Conservation (phyloP, 1,284 basidiomycete genomes). For the Pulveroboletus sp. region DNA sequence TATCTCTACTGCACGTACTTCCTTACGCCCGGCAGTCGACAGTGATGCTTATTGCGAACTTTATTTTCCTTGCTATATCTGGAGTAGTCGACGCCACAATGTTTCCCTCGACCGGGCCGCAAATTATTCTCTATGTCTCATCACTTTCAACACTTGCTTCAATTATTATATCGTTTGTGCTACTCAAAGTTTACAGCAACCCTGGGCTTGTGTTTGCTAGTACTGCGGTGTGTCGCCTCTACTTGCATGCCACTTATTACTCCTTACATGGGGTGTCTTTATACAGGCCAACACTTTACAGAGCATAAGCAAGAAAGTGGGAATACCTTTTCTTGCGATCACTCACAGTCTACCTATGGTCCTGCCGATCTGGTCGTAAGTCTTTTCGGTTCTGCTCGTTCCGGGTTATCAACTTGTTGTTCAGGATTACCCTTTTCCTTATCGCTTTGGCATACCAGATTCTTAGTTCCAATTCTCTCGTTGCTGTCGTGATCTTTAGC, state of each 20-base stretch:
- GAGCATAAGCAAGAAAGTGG: background rate
- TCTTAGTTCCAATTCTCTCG: too few species aligned
- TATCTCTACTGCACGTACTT: rapidly evolving
- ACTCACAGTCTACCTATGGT: conserved; percentile 7
- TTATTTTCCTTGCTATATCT: conserved; percentile 23
- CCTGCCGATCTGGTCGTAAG: conserved; percentile 3
- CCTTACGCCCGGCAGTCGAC: conserved; percentile 22
- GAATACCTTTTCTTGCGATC: conserved; percentile 5
- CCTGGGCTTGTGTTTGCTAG: conserved; percentile 9
- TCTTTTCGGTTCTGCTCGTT: too few species aligned
- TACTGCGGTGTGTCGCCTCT: conserved; percentile 14
- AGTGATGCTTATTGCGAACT: conserved; percentile 23
- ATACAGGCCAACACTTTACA: background rate
- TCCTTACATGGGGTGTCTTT: background rate
- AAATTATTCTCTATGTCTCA: conserved; percentile 15
- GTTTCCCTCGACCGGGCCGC: background rate
- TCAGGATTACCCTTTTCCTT: too few species aligned
- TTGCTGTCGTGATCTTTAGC: too few species aligned
- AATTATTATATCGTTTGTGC: conserved; percentile 19
- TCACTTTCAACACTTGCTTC: too few species aligned
- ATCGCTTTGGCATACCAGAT: too few species aligned
- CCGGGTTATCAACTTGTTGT: too few species aligned
- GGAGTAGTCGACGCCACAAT: too few species aligned
- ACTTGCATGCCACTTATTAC: background rate
- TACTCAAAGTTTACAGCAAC: conserved; percentile 24